Percentiles rank a stretch among this genome's conserved stretches.
phyloP scores from a whole-genome alignment of 2,329 filamentous ascomycete species.

The Trematosphaeria pertusa region DNA sequence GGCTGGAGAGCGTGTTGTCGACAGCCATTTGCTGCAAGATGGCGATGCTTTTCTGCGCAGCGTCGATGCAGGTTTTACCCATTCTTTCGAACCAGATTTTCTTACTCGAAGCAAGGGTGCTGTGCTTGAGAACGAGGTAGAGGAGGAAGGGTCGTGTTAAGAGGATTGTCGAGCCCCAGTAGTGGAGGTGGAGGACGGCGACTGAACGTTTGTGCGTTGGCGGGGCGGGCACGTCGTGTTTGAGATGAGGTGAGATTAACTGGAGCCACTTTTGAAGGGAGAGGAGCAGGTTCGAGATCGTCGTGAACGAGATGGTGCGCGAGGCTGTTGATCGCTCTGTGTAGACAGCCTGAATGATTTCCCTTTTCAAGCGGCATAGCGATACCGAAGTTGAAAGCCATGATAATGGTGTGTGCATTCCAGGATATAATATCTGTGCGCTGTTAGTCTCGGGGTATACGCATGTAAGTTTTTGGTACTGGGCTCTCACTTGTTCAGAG shows the following conservation, averaged over 20 bases:
- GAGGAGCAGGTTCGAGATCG: constrained; percentile 38
- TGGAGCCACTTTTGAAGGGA: constrained; percentile 43
- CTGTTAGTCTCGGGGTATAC: constrained; percentile 9
- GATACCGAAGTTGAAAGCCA: constrained; percentile 41
- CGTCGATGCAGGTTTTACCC: constrained; percentile 42
- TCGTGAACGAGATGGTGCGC: constrained; percentile 43
- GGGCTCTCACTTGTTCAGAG: constrained; percentile 39
- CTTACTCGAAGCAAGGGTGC: constrained; percentile 30
- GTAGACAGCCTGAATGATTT: constrained; percentile 45
- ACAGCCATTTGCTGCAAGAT: constrained; percentile 39
- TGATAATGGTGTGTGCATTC: constrained; percentile 42
- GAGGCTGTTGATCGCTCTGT: constrained; percentile 35
- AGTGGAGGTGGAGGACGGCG: constrained; percentile 42
- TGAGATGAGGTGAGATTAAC: constrained; percentile 41
- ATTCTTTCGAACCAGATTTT: constrained; percentile 44
- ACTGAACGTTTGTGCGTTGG: constrained; percentile 45
- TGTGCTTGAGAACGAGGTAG: constrained; percentile 39
- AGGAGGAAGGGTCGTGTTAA: constrained; percentile 45
- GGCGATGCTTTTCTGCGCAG: constrained; percentile 35
- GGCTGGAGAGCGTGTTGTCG: constrained; percentile 34
- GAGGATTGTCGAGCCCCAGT: constrained; percentile 45
- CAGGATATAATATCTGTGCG: constrained; percentile 38
- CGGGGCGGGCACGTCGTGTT: constrained; percentile 35
- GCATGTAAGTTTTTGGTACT: not conserved
- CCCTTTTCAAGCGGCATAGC: constrained; percentile 40